phyloP scores from a whole-genome alignment of 345 rosid species.

The Tarenaya hassleriana region DNA sequence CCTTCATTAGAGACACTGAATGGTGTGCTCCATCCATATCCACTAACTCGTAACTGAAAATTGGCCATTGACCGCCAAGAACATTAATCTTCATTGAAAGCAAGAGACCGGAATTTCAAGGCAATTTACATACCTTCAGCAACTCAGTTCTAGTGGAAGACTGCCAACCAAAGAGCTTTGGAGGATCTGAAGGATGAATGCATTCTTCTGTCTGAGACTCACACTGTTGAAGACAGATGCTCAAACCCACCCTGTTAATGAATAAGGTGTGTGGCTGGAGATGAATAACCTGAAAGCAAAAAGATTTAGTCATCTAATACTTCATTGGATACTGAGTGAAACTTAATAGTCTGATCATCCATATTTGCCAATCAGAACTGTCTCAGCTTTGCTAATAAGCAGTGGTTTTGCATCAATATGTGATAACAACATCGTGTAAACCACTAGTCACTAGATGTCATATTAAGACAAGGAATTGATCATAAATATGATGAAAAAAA shows the following conservation, averaged over 20 bases:
- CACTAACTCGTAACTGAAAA: constrained; percentile 64
- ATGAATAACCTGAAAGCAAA: constrained; percentile 67
- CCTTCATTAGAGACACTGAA: constrained; percentile 81
- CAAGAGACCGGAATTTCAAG: constrained; percentile 5
- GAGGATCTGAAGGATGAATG: constrained; percentile 85
- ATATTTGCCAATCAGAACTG: constrained; percentile 3
- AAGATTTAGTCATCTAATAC: constrained; percentile 7
- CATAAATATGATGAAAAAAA: constrained; percentile 10
- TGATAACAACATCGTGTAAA: constrained; percentile 12
- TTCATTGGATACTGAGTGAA: constrained; percentile 11
- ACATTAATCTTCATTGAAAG: constrained; percentile 9
- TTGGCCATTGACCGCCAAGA: constrained; percentile 15
- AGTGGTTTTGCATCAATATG: background rate
- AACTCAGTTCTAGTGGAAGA: constrained; percentile 56
- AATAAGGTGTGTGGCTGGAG: constrained; percentile 85
- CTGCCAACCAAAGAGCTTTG: constrained; percentile 74
- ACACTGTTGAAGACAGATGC: constrained; percentile 81
- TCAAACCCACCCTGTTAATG: constrained; percentile 69
- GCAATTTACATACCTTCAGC: constrained; percentile 53
- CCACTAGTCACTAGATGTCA: background rate
- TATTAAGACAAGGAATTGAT: background rate
- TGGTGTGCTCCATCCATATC: constrained; percentile 83
- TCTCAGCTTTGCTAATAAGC: constrained; percentile 10
- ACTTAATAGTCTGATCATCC: constrained; percentile 7
- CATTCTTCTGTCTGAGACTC: constrained; percentile 66